Percentiles rank a stretch among this genome's conserved stretches.
Evolutionary conservation across 305 asterid species (phyloP).

Genomic region (Striga hermonthica): DNA sequence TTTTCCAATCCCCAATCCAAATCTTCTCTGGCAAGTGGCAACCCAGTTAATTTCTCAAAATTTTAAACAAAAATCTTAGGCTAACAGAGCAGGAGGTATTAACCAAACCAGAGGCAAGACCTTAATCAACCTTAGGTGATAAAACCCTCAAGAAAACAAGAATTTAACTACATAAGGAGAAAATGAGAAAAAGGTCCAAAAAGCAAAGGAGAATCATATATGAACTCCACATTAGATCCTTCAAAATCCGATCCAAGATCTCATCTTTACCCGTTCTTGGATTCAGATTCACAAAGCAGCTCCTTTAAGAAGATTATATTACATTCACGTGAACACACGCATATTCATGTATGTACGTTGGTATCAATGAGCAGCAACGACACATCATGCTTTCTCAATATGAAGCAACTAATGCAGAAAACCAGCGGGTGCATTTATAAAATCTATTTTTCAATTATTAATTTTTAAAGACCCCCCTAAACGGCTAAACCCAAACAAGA

Average conservation of each 20-base stretch:
- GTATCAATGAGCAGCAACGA: conserved; percentile 25
- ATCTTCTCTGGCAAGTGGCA: conserved; percentile 21
- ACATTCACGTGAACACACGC: conserved; percentile 31
- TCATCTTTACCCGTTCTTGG: conserved; percentile 45
- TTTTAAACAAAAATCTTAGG: conserved; percentile 26
- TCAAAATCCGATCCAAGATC: conserved; percentile 47
- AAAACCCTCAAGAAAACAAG: conserved; percentile 13
- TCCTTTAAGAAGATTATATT: conserved; percentile 26
- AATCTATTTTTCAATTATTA: too few species aligned
- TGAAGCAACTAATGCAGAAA: too few species aligned
- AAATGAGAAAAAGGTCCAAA: conserved; percentile 1
- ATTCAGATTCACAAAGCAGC: conserved; percentile 43
- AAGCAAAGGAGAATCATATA: conserved; percentile 18
- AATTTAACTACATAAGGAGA: conserved; percentile 25
- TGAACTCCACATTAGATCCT: conserved; percentile 46
- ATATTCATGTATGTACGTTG: conserved; percentile 22
- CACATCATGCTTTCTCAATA: not conserved
- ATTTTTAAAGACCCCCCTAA: too few species aligned
- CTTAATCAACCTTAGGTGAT: conserved; percentile 9
- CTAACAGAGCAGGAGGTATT: not conserved
- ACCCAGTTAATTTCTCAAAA: not conserved
- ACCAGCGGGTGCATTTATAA: too few species aligned
- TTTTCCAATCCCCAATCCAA: conserved; percentile 18
- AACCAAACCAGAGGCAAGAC: not conserved
- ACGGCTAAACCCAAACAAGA: too few species aligned